These are phyloP conservation scores for Termitomyces sp. DNA, from an alignment of 768 basidiomycete genomes.

Conservation along the genomic window DNA sequence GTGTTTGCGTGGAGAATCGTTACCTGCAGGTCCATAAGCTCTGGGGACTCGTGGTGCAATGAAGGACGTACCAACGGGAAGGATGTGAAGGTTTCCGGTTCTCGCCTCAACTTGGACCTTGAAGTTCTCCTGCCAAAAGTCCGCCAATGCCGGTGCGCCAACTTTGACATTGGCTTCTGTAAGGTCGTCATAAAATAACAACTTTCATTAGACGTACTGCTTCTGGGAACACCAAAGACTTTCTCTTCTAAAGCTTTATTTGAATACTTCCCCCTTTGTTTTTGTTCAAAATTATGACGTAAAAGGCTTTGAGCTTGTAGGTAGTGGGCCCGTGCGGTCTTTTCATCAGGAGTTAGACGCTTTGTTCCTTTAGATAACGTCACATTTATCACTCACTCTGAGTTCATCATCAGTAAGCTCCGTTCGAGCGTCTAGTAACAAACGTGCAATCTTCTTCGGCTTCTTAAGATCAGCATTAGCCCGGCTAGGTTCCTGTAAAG, in stretches of 20 bases:
- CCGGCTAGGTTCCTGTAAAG: conserved; percentile 17
- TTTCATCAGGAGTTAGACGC: neutral
- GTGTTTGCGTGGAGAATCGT: conserved; percentile 40
- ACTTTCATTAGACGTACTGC: conserved; percentile 38
- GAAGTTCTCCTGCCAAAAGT: conserved; percentile 74
- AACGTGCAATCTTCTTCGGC: conserved; percentile 47
- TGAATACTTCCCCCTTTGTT: conserved; percentile 50
- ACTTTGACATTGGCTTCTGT: conserved; percentile 33
- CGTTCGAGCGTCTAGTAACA: conserved; percentile 65
- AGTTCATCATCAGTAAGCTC: conserved; percentile 82
- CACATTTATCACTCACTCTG: conserved; percentile 38
- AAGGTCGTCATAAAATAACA: neutral
- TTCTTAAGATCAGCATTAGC: conserved; percentile 17
- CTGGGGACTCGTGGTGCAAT: neutral
- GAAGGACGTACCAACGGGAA: conserved; percentile 24
- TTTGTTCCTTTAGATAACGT: neutral
- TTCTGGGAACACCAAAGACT: conserved; percentile 60
- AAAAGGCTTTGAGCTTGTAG: conserved; percentile 53
- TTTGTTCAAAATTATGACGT: conserved; percentile 44
- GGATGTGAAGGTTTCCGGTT: conserved; percentile 36
- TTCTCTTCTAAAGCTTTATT: conserved; percentile 52
- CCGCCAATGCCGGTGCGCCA: conserved; percentile 54
- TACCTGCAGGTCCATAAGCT: conserved; percentile 20
- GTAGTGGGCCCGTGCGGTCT: conserved; percentile 66
- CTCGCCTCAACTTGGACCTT: conserved; percentile 65